Base-by-base conservation (phyloP, 2,329 filamentous ascomycete species). In the Alternaria ethzedia region DNA sequence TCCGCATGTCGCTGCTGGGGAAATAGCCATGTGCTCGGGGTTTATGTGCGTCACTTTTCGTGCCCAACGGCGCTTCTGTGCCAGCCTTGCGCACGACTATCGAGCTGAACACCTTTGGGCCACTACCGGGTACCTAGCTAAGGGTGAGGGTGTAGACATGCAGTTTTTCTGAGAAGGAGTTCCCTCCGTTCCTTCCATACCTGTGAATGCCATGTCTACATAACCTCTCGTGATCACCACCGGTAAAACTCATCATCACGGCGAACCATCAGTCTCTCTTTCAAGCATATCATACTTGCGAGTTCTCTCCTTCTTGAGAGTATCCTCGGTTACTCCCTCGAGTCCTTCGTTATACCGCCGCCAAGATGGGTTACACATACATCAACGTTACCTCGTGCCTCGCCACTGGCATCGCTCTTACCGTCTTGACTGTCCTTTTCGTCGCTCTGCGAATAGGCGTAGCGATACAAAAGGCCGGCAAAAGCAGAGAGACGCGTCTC, bases 371-470 rank as follows among this genome's bases (percentile, higher is more conserved):
- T 52, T 61, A 61, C 45, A 46, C 36, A 20, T 61, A 61, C 59
- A 61, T 61, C 59, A 61, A 57, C 32, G 45, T 61, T 45, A 49
- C 43, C 26, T 61, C 59, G 2, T 61, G 59, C 45, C 45, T 61
- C 3, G 46, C 21, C 9, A 57, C 54, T 30, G 52, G 23, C 13
- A 51, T 61, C 12, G 25, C 20, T 13, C 59, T 61, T 11, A 30
- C 32, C 4, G 32, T 41, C 8, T 6, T 45, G 17, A 51, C 54
- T 5, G 46, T 57, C 13, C 15, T 61, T 26, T 25, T 36, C n/a
- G 59, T 61, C n/a, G 7, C 15, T 7, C 23, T 61, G 11, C 28
- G 59, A 51, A 10, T 61, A 6, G 8, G 23, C 13, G 25, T 61
- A 20, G 28, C 28, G 32, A 13, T 13, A 30, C 8, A 45, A 4